Base-by-base conservation (phyloP, 805 yeast genomes). In the Pachysolen tannophilus region DNA sequence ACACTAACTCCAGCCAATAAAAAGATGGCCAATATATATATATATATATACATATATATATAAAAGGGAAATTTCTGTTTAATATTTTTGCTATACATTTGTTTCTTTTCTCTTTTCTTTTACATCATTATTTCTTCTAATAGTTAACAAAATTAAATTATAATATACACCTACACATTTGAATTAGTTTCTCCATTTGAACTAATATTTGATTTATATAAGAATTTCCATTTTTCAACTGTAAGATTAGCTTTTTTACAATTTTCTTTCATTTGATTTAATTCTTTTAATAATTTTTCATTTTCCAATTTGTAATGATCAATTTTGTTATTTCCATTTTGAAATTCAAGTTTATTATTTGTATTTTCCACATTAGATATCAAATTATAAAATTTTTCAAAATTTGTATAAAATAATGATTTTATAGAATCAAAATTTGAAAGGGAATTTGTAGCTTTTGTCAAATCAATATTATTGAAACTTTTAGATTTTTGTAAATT, bases 191-290 rank as follows among this genome's bases (percentile, higher is more conserved):
- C n/a, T n/a, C n/a, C n/a, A n/a, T n/a, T 27, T 27, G 11, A 29
- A 24, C 4, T 18, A 13, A 11, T 26, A 20, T 14, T 10, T 21
- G 24, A 24, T 14, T 38, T 33, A 26, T 42, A 50, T 27, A 37
- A 44, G 15, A 34, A 34, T 11, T 43, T 47, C 57, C 55, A 52
- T 31, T 48, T 49, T 21, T 51, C 54, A 32, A 47, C 50, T 6
- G 45, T 44, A 23, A 47, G 55, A 32, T 48, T 37, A 13, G 52
- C 50, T 5, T 33, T 32, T 1, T 38, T 38, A 20, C 52, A 34
- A 32, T 46, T 49, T 13, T 21, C 16, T 30, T 30, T 33, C 19
- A 37, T 30, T 2, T 10, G 16, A 3, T 30, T 26, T n/a, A 37
- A 33, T 20, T 37, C 44, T 6, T 28, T 28, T n/a, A 45, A 33